Evolutionary conservation across 345 rosid species (phyloP).

Genomic region (Psidium guajava): DNA sequence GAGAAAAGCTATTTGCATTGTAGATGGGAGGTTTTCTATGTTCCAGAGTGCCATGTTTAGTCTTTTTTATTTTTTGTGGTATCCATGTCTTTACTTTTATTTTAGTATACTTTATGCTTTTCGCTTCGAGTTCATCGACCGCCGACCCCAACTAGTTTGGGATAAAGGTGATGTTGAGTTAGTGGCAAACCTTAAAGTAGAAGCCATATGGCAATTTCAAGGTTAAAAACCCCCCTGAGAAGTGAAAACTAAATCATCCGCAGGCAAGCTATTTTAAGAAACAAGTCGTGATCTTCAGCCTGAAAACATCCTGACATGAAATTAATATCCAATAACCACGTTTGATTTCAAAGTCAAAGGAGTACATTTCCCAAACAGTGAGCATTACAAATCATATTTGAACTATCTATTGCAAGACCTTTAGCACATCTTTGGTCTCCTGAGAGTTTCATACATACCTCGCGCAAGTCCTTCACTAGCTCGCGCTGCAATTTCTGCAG

Average conservation of each 20-base stretch:
- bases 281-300: background rate
- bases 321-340: background rate
- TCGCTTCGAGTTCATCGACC: too few relatives aligned
- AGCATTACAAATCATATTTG: background rate
- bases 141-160: too few relatives aligned
- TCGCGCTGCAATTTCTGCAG: slow-evolving; percentile 82
- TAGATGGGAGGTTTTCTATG: too few relatives aligned
- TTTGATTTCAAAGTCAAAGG: background rate
- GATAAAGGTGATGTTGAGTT: too few relatives aligned
- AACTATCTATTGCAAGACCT: background rate
- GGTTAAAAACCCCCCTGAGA: background rate
- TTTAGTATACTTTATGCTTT: too few relatives aligned
- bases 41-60: too few relatives aligned
- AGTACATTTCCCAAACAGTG: background rate
- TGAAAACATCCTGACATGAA: background rate
- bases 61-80: too few relatives aligned
- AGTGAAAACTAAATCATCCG: background rate
- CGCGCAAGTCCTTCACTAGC: slow-evolving; percentile 79
- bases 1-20: too few relatives aligned
- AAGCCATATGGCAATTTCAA: background rate
- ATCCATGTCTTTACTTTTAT: too few relatives aligned
- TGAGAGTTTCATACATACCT: slow-evolving; percentile 36
- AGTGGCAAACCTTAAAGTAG: background rate
- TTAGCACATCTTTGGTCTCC: background rate
- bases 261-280: background rate